phyloP scores from a whole-genome alignment of 1,284 basidiomycete genomes.

The Ganoderma resinaceum region DNA sequence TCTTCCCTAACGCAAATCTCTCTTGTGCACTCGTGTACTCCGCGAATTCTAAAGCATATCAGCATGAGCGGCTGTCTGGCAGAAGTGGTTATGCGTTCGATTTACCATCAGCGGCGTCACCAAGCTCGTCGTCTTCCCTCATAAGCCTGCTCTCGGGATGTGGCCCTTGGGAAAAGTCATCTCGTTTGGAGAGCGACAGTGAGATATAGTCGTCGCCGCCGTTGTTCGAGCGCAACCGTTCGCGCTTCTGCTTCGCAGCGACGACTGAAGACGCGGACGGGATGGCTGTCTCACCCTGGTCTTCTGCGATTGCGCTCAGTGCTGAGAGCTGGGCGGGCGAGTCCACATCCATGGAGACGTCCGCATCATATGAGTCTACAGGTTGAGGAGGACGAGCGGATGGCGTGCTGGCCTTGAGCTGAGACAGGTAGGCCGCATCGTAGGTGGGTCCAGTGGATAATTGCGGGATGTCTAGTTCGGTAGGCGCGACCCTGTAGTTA shows the following conservation, averaged over 20 bases:
- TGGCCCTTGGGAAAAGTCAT: constrained; percentile 69
- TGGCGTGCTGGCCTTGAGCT: constrained; percentile 85
- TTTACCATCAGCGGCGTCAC: constrained; percentile 92
- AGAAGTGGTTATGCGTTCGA: constrained; percentile 9
- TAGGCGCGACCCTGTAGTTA: constrained; percentile 41
- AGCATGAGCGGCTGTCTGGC: not conserved
- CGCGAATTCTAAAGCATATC: constrained; percentile 69
- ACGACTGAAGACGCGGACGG: constrained; percentile 81
- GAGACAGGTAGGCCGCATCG: constrained; percentile 78
- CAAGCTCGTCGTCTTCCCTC: constrained; percentile 89
- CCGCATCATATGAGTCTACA: constrained; percentile 51
- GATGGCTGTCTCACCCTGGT: constrained; percentile 55
- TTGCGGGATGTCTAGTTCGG: constrained; percentile 57
- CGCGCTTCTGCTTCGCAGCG: constrained; percentile 82
- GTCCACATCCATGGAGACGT: constrained; percentile 60
- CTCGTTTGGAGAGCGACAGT: constrained; percentile 68
- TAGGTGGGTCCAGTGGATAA: constrained; percentile 66
- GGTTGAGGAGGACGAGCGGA: constrained; percentile 56
- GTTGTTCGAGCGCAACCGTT: constrained; percentile 57
- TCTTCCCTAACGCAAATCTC: constrained; percentile 86
- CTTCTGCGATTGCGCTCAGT: constrained; percentile 18
- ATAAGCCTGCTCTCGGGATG: constrained; percentile 89
- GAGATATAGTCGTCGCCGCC: constrained; percentile 84
- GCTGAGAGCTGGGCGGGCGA: constrained; percentile 38
- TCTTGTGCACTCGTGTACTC: constrained; percentile 92